Conservation (phyloP, 2,329 filamentous ascomycete species). For the Trichoderma atrobrunneum region DNA sequence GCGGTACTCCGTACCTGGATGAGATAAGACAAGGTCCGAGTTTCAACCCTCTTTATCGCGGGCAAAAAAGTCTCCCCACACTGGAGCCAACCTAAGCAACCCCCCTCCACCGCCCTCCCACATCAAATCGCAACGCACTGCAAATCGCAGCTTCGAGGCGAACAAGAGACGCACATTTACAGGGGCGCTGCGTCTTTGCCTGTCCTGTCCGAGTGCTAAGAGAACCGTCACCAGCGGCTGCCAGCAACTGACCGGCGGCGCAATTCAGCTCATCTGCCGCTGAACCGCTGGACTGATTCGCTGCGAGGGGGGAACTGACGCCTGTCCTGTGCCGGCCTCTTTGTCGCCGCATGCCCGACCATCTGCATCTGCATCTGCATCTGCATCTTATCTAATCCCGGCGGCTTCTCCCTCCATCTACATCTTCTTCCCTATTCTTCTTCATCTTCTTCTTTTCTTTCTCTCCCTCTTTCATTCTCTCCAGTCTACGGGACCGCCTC, state of each 20-base stretch:
- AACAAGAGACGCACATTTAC: not conserved
- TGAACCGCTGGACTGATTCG: not conserved
- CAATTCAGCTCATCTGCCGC: not conserved
- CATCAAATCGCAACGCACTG: constrained; percentile 14
- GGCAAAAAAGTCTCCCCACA: constrained; percentile 13
- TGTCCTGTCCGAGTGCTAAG: not conserved
- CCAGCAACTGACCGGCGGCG: not conserved
- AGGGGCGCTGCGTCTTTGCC: constrained; percentile 7
- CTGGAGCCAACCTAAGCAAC: not conserved
- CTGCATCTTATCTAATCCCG: not conserved
- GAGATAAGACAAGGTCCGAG: constrained; percentile 13
- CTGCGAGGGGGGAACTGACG: constrained; percentile 7
- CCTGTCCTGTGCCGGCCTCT: constrained; percentile 9
- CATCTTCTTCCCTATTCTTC: not conserved
- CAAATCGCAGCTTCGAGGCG: constrained; percentile 12
- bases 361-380: not conserved
- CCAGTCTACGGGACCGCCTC: not conserved
- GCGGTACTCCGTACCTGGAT: constrained; percentile 4
- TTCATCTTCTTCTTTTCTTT: not conserved
- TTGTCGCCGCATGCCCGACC: constrained; percentile 18
- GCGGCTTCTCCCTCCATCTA: not conserved
- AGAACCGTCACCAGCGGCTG: not conserved
- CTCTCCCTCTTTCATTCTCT: not conserved
- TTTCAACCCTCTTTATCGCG: constrained; percentile 10
- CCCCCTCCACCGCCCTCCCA: constrained; percentile 18